These are phyloP conservation scores for Tylopilus sp. DNA, from an alignment of 768 basidiomycete genomes.

Conservation along the genomic window DNA sequence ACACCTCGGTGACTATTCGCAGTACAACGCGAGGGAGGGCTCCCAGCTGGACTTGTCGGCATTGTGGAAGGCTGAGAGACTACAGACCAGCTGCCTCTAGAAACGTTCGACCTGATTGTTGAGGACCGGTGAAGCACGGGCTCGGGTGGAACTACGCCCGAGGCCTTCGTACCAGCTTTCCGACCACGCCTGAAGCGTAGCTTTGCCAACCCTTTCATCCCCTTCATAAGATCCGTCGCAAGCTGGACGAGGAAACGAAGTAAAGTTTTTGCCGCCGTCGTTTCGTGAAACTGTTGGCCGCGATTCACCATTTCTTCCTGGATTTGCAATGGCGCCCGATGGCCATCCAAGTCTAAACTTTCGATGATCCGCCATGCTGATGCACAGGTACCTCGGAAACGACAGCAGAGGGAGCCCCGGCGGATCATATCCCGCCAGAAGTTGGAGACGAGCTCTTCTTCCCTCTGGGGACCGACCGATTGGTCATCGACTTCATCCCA, in stretches of 20 bases:
- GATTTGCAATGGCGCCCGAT: conserved; percentile 8
- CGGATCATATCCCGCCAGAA: conserved; percentile 16
- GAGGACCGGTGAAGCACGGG: not conserved
- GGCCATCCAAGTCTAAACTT: not conserved
- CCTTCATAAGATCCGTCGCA: conserved; percentile 4
- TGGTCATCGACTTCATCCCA: conserved; percentile 11
- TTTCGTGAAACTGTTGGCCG: conserved; percentile 6
- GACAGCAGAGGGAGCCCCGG: conserved; percentile 6
- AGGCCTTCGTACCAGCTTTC: not conserved
- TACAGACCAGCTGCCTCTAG: not conserved
- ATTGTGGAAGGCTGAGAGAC: not conserved
- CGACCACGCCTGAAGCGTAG: not conserved
- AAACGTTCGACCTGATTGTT: not conserved
- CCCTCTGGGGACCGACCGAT: conserved; percentile 6
- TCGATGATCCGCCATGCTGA: conserved; percentile 16
- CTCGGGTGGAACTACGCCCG: too few species aligned
- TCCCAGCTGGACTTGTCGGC: not conserved
- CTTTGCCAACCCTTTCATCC: conserved; percentile 4
- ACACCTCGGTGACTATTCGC: not conserved
- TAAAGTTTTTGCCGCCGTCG: conserved; percentile 16
- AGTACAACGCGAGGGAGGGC: conserved; percentile 3
- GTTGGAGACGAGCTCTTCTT: conserved; percentile 7
- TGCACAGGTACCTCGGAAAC: conserved; percentile 7
- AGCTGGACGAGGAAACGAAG: not conserved
- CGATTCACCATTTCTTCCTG: conserved; percentile 19